Conservation (phyloP, 2,329 filamentous ascomycete genomes). For the Phaeomoniella chlamydospora region DNA sequence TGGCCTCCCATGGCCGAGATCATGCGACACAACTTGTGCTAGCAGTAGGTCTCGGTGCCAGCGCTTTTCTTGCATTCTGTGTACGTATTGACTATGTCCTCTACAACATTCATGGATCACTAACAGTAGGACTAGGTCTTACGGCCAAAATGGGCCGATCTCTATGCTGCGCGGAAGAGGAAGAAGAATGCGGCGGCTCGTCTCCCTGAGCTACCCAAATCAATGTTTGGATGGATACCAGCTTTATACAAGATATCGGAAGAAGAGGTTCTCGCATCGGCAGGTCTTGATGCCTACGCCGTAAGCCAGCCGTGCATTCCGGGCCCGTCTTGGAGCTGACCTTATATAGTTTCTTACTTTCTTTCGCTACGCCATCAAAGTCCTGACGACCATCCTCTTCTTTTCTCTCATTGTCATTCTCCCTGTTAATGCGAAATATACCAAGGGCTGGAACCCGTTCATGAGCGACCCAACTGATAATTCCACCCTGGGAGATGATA, state of each 20-base stretch:
- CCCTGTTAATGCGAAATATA: conserved; percentile 66
- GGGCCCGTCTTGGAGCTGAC: conserved; percentile 4
- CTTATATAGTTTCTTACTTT: conserved; percentile 62
- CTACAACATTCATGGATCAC: not conserved
- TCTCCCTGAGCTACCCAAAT: conserved; percentile 68
- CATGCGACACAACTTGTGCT: conserved; percentile 28
- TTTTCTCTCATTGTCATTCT: conserved; percentile 69
- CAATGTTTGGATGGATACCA: conserved; percentile 86
- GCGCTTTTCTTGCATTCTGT: conserved; percentile 30
- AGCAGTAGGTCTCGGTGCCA: conserved; percentile 24
- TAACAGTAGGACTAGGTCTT: conserved; percentile 43
- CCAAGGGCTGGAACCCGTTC: conserved; percentile 18
- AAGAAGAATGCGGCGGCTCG: conserved; percentile 49
- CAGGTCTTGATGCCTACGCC: conserved; percentile 89
- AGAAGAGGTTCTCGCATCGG: conserved; percentile 75
- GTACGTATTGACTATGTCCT: conserved; percentile 15
- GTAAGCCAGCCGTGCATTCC: conserved; percentile 30
- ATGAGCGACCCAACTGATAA: not conserved
- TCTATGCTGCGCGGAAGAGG: conserved; percentile 81
- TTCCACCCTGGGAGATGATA: not conserved
- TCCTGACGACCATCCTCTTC: conserved; percentile 65
- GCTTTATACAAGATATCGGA: conserved; percentile 73
- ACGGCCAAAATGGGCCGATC: conserved; percentile 76
- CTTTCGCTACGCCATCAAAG: conserved; percentile 86
- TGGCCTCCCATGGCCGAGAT: conserved; percentile 14